Evolutionary conservation across 1,139 yeast genomes (phyloP).

Genomic region (Geotrichum reessii): DNA sequence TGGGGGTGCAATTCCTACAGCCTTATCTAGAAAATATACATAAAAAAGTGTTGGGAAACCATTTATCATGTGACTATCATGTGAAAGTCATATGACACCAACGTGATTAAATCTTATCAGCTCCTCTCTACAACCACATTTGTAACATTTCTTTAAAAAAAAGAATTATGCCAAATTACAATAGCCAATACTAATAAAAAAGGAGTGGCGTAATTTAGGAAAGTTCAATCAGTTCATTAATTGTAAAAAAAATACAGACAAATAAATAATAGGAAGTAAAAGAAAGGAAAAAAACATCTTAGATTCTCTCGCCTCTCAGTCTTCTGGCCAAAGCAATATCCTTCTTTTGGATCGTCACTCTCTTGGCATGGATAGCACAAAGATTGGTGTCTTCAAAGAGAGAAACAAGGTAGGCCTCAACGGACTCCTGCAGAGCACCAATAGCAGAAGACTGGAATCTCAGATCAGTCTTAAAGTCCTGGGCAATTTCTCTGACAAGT

Average conservation of each 20-base stretch:
- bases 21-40: background rate
- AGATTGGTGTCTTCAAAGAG: constrained; percentile 94
- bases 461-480: constrained; percentile 95
- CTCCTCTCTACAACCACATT: background rate
- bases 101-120: background rate
- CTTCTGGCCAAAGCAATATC: constrained; percentile 98
- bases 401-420: constrained; percentile 91
- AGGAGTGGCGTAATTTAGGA: too few species aligned
- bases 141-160: background rate
- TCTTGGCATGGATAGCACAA: constrained; percentile 99
- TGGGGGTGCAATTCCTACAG: background rate
- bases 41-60: constrained; percentile 1
- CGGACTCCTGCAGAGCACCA: constrained; percentile 98
- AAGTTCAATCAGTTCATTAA: background rate
- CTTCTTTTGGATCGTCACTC: constrained; percentile 99
- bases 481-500: constrained; percentile 96
- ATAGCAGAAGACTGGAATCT: constrained; percentile 98
- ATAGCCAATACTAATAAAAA: too few species aligned
- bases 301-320: constrained; percentile 74
- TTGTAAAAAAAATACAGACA: background rate
- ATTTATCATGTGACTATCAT: background rate
- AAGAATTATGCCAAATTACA: too few species aligned
- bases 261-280: background rate
- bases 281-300: background rate
- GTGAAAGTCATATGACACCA: background rate